Conservation (phyloP, 768 basidiomycete genomes). For the Lactifluus pinguis region DNA sequence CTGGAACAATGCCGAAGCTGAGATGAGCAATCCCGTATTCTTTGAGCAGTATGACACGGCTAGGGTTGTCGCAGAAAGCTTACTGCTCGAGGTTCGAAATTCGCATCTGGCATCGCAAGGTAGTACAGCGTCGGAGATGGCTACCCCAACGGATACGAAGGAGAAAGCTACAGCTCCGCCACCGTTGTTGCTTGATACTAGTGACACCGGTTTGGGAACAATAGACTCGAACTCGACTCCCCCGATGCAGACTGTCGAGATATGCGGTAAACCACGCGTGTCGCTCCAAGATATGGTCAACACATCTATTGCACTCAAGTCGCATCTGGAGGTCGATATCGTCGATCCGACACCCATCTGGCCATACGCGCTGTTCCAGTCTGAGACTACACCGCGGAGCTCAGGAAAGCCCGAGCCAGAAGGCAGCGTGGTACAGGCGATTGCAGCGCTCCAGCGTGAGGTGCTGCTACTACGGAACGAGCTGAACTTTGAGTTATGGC, state of each 20-base stretch:
- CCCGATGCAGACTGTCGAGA: slow-evolving; percentile 9
- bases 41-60: slow-evolving; percentile 12
- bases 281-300: slow-evolving; percentile 72
- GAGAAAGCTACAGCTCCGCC: background rate
- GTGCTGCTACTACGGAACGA: slow-evolving; percentile 68
- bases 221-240: slow-evolving; percentile 9
- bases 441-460: slow-evolving; percentile 67
- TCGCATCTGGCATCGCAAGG: slow-evolving; percentile 1
- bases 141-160: background rate
- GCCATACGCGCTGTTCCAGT: slow-evolving; percentile 38
- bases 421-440: slow-evolving; percentile 47
- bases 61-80: slow-evolving; percentile 14
- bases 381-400: slow-evolving; percentile 17
- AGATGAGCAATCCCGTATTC: slow-evolving; percentile 11
- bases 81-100: slow-evolving; percentile 17
- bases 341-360: slow-evolving; percentile 44
- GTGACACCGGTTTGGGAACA: background rate
- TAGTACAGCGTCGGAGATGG: background rate
- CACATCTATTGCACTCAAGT: slow-evolving; percentile 64
- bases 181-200: slow-evolving; percentile 1
- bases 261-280: slow-evolving; percentile 25
- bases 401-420: slow-evolving; percentile 28
- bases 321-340: slow-evolving; percentile 56
- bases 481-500: slow-evolving; percentile 79
- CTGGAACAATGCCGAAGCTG: slow-evolving; percentile 13